A percentile compares a stretch with the other conserved stretches of the same genome.
Evolutionary conservation across 2,329 filamentous ascomycete genomes (phyloP).

Genomic region (Xylaria arbuscula): DNA sequence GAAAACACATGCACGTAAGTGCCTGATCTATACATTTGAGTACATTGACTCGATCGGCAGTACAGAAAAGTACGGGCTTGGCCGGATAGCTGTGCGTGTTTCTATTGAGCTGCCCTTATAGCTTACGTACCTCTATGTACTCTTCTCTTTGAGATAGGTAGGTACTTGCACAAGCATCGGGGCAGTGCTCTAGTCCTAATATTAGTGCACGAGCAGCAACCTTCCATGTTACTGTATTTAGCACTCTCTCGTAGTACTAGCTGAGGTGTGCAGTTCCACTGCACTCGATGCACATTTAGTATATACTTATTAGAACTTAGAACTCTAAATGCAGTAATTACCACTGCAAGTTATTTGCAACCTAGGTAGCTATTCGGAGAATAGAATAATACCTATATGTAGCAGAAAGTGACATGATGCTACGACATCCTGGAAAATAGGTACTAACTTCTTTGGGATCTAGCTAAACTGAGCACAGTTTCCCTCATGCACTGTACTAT

Average conservation of each 20-base stretch:
- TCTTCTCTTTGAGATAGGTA: not conserved
- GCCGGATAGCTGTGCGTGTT: not conserved
- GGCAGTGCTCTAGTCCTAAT: conserved; percentile 6
- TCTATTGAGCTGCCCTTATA: not conserved
- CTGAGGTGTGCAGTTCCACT: not conserved
- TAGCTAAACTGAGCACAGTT: not conserved
- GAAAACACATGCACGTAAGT: not conserved
- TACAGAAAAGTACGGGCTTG: not conserved
- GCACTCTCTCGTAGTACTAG: not conserved
- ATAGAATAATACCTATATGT: no score
- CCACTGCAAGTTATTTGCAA: no score
- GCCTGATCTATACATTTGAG: not conserved
- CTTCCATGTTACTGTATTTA: not conserved
- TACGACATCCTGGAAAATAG: not conserved
- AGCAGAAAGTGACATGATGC: not conserved
- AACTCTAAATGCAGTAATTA: no score
- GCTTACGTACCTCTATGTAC: not conserved
- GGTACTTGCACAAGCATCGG: not conserved
- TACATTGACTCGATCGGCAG: not conserved
- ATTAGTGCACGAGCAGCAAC: not conserved
- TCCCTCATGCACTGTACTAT: not conserved
- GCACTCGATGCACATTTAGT: not conserved
- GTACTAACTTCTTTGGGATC: not conserved
- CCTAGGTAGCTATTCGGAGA: no score
- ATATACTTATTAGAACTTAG: no score